Evolutionary conservation across 768 basidiomycete genomes (phyloP).

Genomic region (Termitomyces sp.): DNA sequence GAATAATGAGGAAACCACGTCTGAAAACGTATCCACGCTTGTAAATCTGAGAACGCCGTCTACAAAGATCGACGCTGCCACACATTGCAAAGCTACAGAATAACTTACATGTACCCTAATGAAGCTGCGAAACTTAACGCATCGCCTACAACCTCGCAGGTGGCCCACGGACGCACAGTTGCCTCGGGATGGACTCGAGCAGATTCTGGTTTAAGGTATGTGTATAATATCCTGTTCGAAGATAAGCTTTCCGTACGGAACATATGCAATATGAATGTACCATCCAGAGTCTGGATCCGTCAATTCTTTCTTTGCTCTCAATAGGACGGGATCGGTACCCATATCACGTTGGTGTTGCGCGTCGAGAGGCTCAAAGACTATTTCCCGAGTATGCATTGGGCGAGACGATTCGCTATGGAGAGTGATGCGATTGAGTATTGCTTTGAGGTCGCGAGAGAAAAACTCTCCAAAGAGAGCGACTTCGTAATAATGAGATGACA

Average conservation of each 20-base stretch:
- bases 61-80: constrained; percentile 13
- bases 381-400: constrained; percentile 68
- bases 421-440: constrained; percentile 77
- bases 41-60: constrained; percentile 71
- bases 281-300: constrained; percentile 58
- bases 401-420: constrained; percentile 75
- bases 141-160: constrained; percentile 73
- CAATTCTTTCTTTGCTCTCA: constrained; percentile 74
- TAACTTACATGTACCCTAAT: constrained; percentile 64
- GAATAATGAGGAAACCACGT: constrained; percentile 62
- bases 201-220: constrained; percentile 82
- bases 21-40: constrained; percentile 78
- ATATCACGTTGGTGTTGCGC: constrained; percentile 55
- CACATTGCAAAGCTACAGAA: not conserved
- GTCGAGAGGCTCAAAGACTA: constrained; percentile 79
- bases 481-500: constrained; percentile 66
- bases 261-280: constrained; percentile 31
- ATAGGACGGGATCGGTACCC: constrained; percentile 58
- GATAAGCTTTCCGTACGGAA: not conserved
- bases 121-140: constrained; percentile 77
- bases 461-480: constrained; percentile 82
- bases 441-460: constrained; percentile 67
- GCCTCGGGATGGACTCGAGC: constrained; percentile 79
- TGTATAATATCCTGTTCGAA: constrained; percentile 61
- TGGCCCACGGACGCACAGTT: constrained; percentile 83